Percentiles rank a stretch among this genome's conserved stretches.
Conservation (phyloP, 148 eudicot species). For the Silene conica region DNA sequence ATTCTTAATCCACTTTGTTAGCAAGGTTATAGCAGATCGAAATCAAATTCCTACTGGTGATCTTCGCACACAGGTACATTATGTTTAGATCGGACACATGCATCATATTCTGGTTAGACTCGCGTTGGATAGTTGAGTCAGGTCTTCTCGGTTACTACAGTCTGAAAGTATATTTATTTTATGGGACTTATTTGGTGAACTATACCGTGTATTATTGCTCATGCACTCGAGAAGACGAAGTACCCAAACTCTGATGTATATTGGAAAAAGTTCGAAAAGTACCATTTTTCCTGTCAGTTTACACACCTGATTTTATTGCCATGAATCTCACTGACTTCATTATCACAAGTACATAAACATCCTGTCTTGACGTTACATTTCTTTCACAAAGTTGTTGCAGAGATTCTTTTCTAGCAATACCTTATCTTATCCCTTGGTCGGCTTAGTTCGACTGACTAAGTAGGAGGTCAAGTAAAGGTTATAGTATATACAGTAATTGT, state of each 20-base stretch:
- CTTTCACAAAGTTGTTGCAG: too few species aligned
- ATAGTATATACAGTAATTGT: too few species aligned
- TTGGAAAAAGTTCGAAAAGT: slow-evolving; percentile 84
- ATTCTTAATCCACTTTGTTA: not conserved
- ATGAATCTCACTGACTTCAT: slow-evolving; percentile 96
- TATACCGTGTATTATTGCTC: slow-evolving; percentile 87
- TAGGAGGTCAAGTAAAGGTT: too few species aligned
- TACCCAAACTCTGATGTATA: slow-evolving; percentile 91
- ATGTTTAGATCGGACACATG: too few species aligned
- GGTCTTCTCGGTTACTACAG: too few species aligned
- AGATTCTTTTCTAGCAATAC: too few species aligned
- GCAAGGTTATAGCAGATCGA: not conserved
- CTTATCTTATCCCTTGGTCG: too few species aligned
- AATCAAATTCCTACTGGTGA: too few species aligned
- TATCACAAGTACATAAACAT: slow-evolving; percentile 95
- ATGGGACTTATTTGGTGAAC: not conserved
- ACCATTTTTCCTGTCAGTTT: slow-evolving; percentile 88
- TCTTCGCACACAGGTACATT: slow-evolving; percentile 69
- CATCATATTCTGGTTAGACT: too few species aligned
- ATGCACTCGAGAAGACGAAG: slow-evolving; percentile 89
- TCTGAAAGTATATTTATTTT: not conserved
- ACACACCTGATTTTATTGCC: slow-evolving; percentile 93
- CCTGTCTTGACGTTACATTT: too few species aligned
- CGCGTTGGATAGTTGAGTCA: too few species aligned
- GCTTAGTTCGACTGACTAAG: too few species aligned